A percentile compares a stretch with the other conserved stretches of the same genome.
These are phyloP conservation scores for Peterozyma toletana DNA, from an alignment of 805 yeast genomes.

Conservation along the genomic window DNA sequence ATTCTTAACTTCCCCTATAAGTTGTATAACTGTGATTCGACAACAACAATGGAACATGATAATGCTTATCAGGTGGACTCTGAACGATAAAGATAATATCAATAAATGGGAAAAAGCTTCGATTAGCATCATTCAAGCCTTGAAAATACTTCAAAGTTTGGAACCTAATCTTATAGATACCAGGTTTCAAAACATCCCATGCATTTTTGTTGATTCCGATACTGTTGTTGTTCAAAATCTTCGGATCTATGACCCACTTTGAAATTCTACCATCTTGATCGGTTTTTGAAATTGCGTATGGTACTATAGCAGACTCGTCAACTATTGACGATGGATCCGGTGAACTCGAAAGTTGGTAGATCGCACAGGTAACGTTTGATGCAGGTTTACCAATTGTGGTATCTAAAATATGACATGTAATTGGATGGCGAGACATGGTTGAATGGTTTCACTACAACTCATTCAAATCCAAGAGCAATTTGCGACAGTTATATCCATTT, in stretches of 20 bases:
- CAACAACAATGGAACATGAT: slow-evolving; percentile 81
- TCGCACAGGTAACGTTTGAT: slow-evolving; percentile 58
- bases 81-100: slow-evolving; percentile 70
- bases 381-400: slow-evolving; percentile 85
- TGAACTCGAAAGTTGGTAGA: slow-evolving; percentile 31
- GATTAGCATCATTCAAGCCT: slow-evolving; percentile 12
- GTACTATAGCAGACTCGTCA: slow-evolving; percentile 18
- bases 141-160: slow-evolving; percentile 63
- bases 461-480: no score
- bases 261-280: slow-evolving; percentile 76
- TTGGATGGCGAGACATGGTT: slow-evolving; percentile 30
- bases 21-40: slow-evolving; percentile 88
- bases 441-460: neutral
- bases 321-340: slow-evolving; percentile 14
- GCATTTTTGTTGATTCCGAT: slow-evolving; percentile 12
- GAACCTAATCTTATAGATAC: slow-evolving; percentile 70
- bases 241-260: slow-evolving; percentile 51
- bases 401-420: slow-evolving; percentile 87
- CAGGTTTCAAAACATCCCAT: slow-evolving; percentile 48
- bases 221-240: slow-evolving; percentile 2
- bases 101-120: slow-evolving; percentile 80
- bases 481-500: no score
- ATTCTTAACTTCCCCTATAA: slow-evolving; percentile 66
- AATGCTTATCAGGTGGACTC: slow-evolving; percentile 68
- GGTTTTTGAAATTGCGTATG: slow-evolving; percentile 66